Percentiles rank a stretch among this genome's conserved stretches.
phyloP scores from a whole-genome alignment of 2,329 filamentous ascomycete species.

The Alternaria infectoria region DNA sequence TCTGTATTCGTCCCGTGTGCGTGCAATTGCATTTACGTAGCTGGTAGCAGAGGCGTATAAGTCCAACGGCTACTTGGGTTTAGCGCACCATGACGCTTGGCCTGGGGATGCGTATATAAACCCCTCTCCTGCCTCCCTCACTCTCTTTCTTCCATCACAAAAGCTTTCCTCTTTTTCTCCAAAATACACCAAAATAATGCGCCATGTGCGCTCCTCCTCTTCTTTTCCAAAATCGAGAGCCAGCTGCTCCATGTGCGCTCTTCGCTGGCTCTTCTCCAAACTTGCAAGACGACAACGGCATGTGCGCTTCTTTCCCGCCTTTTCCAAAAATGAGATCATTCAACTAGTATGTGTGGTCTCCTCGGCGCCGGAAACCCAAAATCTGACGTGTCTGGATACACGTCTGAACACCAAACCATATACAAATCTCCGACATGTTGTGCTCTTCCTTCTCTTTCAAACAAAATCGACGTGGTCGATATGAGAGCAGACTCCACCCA shows the following conservation, averaged over 20 bases:
- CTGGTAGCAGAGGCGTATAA: neutral
- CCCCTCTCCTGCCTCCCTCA: neutral
- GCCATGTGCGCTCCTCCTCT: too few relatives aligned
- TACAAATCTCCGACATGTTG: neutral
- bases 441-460: neutral
- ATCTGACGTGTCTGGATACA: neutral
- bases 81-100: neutral
- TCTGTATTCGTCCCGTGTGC: too few relatives aligned
- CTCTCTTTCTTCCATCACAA: neutral
- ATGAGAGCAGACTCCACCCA: neutral
- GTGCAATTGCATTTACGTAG: too few relatives aligned
- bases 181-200: too few relatives aligned
- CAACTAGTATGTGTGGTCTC: neutral
- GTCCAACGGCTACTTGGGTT: neutral
- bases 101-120: neutral
- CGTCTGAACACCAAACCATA: neutral
- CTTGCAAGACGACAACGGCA: neutral
- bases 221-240: too few relatives aligned
- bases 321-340: neutral
- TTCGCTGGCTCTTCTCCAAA: neutral
- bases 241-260: too few relatives aligned
- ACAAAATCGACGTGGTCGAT: fast-evolving
- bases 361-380: neutral
- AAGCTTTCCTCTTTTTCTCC: neutral
- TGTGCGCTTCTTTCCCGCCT: neutral